Conservation (phyloP, 345 rosid genomes). For the Euphorbia pulcherrima region DNA sequence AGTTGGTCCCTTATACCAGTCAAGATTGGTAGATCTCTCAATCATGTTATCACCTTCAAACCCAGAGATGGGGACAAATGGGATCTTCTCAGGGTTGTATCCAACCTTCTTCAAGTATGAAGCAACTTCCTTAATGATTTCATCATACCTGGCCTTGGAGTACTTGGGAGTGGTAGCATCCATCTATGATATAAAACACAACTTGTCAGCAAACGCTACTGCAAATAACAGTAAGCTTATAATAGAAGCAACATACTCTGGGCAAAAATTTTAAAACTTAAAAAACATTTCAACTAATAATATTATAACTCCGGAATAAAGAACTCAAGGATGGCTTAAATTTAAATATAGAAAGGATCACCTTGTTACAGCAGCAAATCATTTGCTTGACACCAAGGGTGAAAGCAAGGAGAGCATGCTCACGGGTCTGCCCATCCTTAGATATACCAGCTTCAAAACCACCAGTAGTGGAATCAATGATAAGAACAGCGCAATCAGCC, state of each 20-base stretch:
- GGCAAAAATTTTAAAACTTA: no score
- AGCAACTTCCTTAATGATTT: constrained; percentile 9
- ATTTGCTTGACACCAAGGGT: constrained; percentile 68
- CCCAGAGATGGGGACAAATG: constrained; percentile 11
- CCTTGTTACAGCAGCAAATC: constrained; percentile 80
- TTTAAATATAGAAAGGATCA: no score
- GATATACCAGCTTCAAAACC: constrained; percentile 85
- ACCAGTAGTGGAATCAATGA: constrained; percentile 79
- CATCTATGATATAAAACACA: background rate
- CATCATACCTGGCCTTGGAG: constrained; percentile 14
- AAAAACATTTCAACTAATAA: no score
- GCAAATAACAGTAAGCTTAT: no score
- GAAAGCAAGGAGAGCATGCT: constrained; percentile 62
- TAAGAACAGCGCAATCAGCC: constrained; percentile 77
- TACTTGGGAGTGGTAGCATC: constrained; percentile 19
- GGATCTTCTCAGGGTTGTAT: constrained; percentile 10
- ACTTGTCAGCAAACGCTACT: no score
- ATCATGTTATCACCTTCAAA: constrained; percentile 19
- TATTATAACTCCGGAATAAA: no score
- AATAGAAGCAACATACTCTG: no score
- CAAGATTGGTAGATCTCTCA: constrained; percentile 21
- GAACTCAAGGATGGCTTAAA: no score
- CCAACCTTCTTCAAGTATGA: constrained; percentile 13
- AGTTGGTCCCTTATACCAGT: constrained; percentile 24
- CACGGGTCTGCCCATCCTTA: constrained; percentile 78